A percentile compares a stretch with the other conserved stretches of the same genome.
Evolutionary conservation across 2,329 filamentous ascomycete genomes (phyloP).

Genomic region (Colletotrichum sp.): DNA sequence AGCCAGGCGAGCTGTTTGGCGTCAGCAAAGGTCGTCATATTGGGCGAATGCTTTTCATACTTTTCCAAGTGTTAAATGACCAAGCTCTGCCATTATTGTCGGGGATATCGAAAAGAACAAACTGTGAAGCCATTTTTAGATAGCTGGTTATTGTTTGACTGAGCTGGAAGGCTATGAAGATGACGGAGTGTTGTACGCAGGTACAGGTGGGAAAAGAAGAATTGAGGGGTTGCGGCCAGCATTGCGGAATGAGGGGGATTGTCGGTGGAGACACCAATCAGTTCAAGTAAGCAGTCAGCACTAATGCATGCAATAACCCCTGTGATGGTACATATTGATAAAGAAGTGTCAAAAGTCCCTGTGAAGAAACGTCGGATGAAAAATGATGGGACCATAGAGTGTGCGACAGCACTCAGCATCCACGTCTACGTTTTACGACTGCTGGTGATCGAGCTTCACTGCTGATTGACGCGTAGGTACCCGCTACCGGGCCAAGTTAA

Average conservation of each 20-base stretch:
- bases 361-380: too few relatives aligned
- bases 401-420: too few relatives aligned
- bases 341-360: not conserved
- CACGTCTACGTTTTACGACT: too few relatives aligned
- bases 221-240: not conserved
- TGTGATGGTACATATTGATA: not conserved
- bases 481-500: too few relatives aligned
- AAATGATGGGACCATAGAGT: too few relatives aligned
- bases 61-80: conserved; percentile 77
- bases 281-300: not conserved
- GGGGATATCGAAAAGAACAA: conserved; percentile 69
- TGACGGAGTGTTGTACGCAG: not conserved
- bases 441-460: too few relatives aligned
- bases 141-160: not conserved
- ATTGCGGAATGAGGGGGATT: not conserved
- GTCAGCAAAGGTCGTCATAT: not conserved
- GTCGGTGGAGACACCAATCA: not conserved
- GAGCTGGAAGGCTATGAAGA: not conserved
- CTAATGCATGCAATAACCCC: not conserved
- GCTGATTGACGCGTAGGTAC: too few relatives aligned
- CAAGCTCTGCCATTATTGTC: conserved; percentile 52
- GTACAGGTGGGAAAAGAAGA: not conserved
- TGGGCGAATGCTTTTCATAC: conserved; percentile 39
- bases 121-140: conserved; percentile 23
- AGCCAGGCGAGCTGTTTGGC: conserved; percentile 59